These are phyloP conservation scores for Eucalyptus pauciflora DNA, from an alignment of 345 rosid species.

Conservation along the genomic window DNA sequence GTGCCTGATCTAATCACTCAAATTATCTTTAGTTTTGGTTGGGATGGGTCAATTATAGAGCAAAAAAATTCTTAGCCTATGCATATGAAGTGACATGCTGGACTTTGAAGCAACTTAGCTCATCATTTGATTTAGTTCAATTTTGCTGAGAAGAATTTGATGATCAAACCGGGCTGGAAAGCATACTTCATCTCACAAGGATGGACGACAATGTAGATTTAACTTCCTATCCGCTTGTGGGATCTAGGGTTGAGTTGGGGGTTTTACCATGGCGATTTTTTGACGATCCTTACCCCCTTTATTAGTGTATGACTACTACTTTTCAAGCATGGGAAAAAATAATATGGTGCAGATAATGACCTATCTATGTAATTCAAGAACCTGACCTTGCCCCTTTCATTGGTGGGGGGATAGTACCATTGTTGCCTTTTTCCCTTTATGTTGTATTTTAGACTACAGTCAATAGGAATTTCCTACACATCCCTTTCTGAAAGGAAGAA, in stretches of 20 bases:
- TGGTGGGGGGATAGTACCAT: neutral
- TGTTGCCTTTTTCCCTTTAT: neutral
- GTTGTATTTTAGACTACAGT: neutral
- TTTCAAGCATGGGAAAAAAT: neutral
- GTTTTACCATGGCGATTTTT: neutral
- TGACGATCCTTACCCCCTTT: neutral
- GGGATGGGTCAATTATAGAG: neutral
- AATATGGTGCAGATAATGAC: neutral
- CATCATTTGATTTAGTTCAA: neutral
- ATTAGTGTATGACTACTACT: neutral
- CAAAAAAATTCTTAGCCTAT: neutral
- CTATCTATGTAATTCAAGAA: neutral
- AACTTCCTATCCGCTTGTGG: neutral
- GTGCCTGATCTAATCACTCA: neutral
- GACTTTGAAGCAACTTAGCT: neutral
- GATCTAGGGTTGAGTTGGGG: neutral
- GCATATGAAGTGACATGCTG: neutral
- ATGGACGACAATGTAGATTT: neutral
- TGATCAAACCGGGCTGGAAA: neutral
- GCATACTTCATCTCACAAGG: neutral
- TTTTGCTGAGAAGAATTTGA: neutral
- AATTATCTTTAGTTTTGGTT: neutral
- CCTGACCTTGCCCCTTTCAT: neutral
- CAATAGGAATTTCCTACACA: neutral
- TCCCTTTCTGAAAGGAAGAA: neutral